Evolutionary conservation across 371 early-diverging fungal species (phyloP), one percentile per base, ranked within the genome.

Genomic region (Mucor racemosus): DNA sequence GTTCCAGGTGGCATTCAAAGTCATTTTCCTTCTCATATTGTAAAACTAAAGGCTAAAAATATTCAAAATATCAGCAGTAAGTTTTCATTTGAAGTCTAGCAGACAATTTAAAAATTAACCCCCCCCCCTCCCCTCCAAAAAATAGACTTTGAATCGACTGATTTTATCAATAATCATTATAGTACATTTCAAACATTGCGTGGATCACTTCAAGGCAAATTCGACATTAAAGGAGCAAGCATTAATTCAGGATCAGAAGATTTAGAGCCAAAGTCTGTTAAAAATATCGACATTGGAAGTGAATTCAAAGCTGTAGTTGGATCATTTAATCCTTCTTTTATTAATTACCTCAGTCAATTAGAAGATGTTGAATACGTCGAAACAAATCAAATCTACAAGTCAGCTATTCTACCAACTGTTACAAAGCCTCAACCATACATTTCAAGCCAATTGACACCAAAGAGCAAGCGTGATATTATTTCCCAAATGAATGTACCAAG

Each of bases 301-400:
- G 38, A 55, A 7, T 72, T 62, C 48, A 68, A 59, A 35, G 66
- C 71, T 4, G 54, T 70, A 21, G 17, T 58, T 58, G 74, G 74
- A 15, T 53, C 59, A 0, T 74, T 74, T n/a, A 35, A 60, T 17
- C 62, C 67, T 38, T 50, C 71, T 4, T 82, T 82, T 71, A 68
- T 75, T 1, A 66, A 64, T 9, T 79, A 76, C 35, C 65, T 82
- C 3, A 68, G 65, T 11, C 50, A 61, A 9, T 58, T 75, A 14
- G 73, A 80, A 14, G 84, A 74, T 41, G 72, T 88, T n/a, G 88
- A 77, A 7, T 87, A 84, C 46, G 68, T 88, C 34, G 88, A 87
- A 62, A 70, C 76, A 31, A 86, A 88, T 64, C 66, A 79, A n/a
- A 55, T 81, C 14, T 80, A 78, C 41, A 72, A 65, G 21, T 40